A percentile compares a stretch with the other conserved stretches of the same genome.
phyloP scores from a whole-genome alignment of 148 eudicot genomes.

The Camellia granthamiana region DNA sequence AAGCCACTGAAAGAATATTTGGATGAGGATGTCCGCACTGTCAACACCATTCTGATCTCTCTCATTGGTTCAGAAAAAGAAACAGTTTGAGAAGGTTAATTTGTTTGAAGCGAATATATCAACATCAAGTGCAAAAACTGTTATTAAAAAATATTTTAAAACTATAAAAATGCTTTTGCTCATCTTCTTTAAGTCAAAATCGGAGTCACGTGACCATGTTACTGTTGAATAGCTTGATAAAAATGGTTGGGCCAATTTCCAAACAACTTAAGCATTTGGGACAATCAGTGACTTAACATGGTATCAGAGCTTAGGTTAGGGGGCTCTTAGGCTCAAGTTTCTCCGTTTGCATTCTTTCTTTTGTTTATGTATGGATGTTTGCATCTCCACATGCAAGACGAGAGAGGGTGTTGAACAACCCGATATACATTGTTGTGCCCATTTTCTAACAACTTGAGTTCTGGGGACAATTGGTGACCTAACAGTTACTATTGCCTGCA shows the following conservation, averaged over 20 bases:
- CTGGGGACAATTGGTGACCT: no score
- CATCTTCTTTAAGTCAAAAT: neutral
- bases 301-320: no score
- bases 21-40: neutral
- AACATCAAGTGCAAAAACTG: neutral
- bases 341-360: no score
- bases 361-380: no score
- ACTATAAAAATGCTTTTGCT: neutral
- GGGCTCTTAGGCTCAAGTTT: no score
- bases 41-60: conserved; percentile 8
- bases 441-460: no score
- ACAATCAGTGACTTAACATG: no score
- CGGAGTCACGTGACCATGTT: neutral
- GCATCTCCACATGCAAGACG: no score
- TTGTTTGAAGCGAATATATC: neutral
- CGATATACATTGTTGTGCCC: no score
- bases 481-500: neutral
- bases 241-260: no score
- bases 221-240: neutral
- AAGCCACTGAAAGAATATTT: neutral
- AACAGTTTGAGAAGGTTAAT: neutral
- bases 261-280: no score
- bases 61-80: neutral
- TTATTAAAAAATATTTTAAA: neutral
- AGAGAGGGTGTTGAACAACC: no score